These are phyloP conservation scores for Eucalyptus curtisii DNA, from an alignment of 345 rosid genomes.

Conservation along the genomic window DNA sequence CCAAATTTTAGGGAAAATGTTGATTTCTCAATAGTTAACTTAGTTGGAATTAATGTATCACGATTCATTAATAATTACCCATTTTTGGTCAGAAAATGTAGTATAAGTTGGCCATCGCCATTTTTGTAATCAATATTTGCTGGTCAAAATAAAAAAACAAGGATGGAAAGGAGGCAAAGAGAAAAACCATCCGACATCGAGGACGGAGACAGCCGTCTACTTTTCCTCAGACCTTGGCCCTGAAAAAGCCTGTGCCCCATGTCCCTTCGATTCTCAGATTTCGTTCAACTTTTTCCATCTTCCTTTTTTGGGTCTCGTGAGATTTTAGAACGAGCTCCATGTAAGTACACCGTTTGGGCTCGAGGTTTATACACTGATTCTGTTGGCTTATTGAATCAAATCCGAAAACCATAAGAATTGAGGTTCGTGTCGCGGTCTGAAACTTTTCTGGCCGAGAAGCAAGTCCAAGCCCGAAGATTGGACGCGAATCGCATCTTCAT, in stretches of 20 bases:
- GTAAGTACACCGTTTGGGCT: background rate
- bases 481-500: background rate
- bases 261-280: background rate
- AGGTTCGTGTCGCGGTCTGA: background rate
- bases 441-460: background rate
- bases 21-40: background rate
- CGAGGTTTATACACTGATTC: background rate
- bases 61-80: background rate
- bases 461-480: background rate
- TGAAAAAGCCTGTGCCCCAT: background rate
- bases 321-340: background rate
- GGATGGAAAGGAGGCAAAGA: background rate
- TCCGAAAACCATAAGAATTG: background rate
- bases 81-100: no score
- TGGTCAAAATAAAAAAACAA: background rate
- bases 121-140: background rate
- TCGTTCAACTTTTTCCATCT: background rate
- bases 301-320: background rate
- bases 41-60: background rate
- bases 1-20: background rate
- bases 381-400: background rate
- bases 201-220: slow-evolving; percentile 8
- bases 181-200: slow-evolving; percentile 3
- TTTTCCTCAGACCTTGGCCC: background rate
- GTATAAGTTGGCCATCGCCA: background rate